These are phyloP conservation scores for Spatholobus suberectus DNA, from an alignment of 306 rosid species.

Conservation along the genomic window DNA sequence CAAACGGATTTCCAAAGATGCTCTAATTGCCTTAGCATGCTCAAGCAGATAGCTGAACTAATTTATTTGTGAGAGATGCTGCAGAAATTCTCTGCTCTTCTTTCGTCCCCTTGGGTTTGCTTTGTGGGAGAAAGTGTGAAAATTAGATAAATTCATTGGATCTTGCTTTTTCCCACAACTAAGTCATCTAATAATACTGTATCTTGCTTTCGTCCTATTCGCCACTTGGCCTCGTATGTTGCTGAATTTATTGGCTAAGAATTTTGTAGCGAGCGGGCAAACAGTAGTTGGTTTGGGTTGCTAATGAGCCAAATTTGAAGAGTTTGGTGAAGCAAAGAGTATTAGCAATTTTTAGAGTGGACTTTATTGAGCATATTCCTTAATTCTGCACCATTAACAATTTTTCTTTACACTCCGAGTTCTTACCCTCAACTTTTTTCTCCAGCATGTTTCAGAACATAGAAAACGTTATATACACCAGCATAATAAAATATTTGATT, in stretches of 20 bases:
- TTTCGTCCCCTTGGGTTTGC: neutral
- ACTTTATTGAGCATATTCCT: neutral
- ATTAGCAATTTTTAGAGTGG: neutral
- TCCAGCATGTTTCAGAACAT: neutral
- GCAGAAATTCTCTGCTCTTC: neutral
- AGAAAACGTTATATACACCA: neutral
- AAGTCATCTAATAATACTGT: too few relatives aligned
- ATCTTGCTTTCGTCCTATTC: too few relatives aligned
- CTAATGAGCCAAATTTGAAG: constrained; percentile 24
- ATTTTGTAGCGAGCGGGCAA: constrained; percentile 11
- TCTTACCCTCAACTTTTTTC: neutral
- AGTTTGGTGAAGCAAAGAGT: constrained; percentile 21
- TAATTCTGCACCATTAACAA: neutral
- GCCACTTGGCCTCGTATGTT: too few relatives aligned
- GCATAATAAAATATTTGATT: neutral
- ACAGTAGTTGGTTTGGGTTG: constrained; percentile 25
- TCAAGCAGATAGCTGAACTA: neutral
- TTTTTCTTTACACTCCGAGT: neutral
- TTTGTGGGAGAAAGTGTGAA: constrained; percentile 6
- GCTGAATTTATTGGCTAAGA: constrained; percentile 24
- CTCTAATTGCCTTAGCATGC: constrained; percentile 21
- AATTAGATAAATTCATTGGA: too few relatives aligned
- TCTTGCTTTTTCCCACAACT: too few relatives aligned
- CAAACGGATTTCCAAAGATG: too few relatives aligned
- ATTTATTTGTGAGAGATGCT: constrained; percentile 9